Evolutionary conservation across 2,329 filamentous ascomycete genomes (phyloP), one percentile per base, ranked within the genome.

Genomic region (Pseudocercospora cruenta): DNA sequence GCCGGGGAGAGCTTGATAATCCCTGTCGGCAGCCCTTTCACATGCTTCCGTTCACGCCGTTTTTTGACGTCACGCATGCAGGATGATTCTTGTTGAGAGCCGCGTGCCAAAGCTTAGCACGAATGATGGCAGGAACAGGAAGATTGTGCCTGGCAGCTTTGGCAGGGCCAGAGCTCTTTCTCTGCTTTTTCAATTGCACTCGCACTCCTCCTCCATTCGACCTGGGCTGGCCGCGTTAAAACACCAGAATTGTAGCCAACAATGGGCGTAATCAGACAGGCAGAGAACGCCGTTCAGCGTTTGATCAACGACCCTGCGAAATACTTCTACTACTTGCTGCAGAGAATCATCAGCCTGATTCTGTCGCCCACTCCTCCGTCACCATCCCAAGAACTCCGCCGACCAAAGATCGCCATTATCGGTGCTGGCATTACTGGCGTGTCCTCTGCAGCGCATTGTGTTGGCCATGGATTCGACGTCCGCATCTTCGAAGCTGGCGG

Each of bases 401-500:
- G 89, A 28, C 90, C 91, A 14, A 88, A 79, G 54, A 82, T 83
- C 59, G 81, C 81, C 57, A 74, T 83, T 63, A 80, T 83, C 51
- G 81, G 81, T 7, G 81, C 81, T 47, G 81, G 81, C 7, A 83
- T 96, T 6, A 55, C 51, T 4, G 51, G 51, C 22, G 51, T 55
- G 4, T 55, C 51, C 12, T 88, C 91, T 7, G 93, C 93, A 0
- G 88, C 91, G 1, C 92, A 96, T 76, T 93, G 91, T 74, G 87
- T 94, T 39, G 92, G 92, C 1, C 91, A 95, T 86, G 92, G 92
- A 53, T 94, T 94, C 71, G 91, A 95, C 68, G 90, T 93, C 6
- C 85, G 86, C 21, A 86, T 96, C 45, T 96, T 96, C 70, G 92
- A 96, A 76, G 86, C 87, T 7, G 90, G 90, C 0, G 78, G 83